Base-by-base conservation (phyloP, 306 rosid species). In the Trifolium dubium region DNA sequence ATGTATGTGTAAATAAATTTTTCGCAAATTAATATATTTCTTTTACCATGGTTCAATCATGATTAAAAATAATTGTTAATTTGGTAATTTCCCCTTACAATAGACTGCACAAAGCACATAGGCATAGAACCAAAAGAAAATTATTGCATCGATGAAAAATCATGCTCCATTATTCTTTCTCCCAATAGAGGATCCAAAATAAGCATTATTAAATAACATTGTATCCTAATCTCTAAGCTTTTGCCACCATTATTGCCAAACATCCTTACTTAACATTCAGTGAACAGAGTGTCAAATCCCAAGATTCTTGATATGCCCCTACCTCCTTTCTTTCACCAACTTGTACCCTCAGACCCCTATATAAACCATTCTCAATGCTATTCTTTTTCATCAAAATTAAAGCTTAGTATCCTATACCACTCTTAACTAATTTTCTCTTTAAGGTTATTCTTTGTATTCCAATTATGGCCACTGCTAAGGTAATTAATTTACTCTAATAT, bases 71-170 rank as follows among this genome's bases (percentile, higher is more conserved):
- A 51, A 67, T 19, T 19, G 43, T 44, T 65, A 44, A 39, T 46
- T 39, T 46, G 63, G 14, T 64, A 23, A 31, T 54, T 81, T 34
- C 69, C 64, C 66, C 85, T 29, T 59, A 31, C 23, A 15, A 34
- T 32, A 64, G 85, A 86, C 91, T 80, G 92, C 91, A 86, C 92
- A 86, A 72, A 92, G 90, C 97, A 89, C 91, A 85, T 32, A 55
- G 74, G 19, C 81, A 66, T 70, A 82, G 58, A 83, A 73, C 74
- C 85, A 80, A 81, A 81, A 79, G 80, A 79, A 72, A 54, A 84
- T 84, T 85, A 87, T 78, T 85, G 78, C n/a, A 13, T 71, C 15
- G 66, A 73, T 74, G 66, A 83, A 75, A 68, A 76, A 83, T 50
- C 40, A 60, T 62, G 32, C 60, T 77, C 80, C 72, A 74, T 81